These are phyloP conservation scores for Rosa hybrid DNA, from an alignment of 331 rosid species.

Conservation along the genomic window DNA sequence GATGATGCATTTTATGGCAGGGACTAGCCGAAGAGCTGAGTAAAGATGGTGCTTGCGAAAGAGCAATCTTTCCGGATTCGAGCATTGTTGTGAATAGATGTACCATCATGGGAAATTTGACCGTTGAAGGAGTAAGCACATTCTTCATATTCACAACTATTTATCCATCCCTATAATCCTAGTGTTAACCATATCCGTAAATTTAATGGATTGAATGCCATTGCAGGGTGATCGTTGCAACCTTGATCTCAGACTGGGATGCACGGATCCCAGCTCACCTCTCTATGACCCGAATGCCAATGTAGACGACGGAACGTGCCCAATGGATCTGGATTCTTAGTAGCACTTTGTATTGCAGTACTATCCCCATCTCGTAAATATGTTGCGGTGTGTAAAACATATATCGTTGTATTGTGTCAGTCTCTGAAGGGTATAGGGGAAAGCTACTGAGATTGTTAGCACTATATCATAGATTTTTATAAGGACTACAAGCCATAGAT, in stretches of 20 bases:
- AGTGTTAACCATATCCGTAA: not conserved
- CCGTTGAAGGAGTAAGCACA: conserved; percentile 77
- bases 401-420: not conserved
- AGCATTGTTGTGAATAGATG: conserved; percentile 50
- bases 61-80: conserved; percentile 87
- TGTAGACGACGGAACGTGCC: conserved; percentile 90
- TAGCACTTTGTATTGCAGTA: conserved; percentile 22
- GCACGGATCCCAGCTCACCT: conserved; percentile 81
- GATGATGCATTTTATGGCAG: conserved; percentile 33
- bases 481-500: not conserved
- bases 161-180: not conserved
- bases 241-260: conserved; percentile 68
- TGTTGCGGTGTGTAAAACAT: not conserved
- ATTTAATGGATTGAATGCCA: conserved; percentile 11
- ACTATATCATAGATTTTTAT: not conserved
- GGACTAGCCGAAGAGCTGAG: conserved; percentile 80
- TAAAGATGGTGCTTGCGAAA: conserved; percentile 85
- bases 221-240: conserved; percentile 86
- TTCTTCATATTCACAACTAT: conserved; percentile 6
- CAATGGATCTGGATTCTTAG: conserved; percentile 51
- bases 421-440: not conserved
- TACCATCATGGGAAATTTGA: conserved; percentile 71
- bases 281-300: conserved; percentile 73
- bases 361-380: conserved; percentile 8
- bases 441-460: conserved; percentile 1